These are phyloP conservation scores for Cutaneotrichosporon curvatum DNA, from an alignment of 1,284 basidiomycete species.

Conservation along the genomic window DNA sequence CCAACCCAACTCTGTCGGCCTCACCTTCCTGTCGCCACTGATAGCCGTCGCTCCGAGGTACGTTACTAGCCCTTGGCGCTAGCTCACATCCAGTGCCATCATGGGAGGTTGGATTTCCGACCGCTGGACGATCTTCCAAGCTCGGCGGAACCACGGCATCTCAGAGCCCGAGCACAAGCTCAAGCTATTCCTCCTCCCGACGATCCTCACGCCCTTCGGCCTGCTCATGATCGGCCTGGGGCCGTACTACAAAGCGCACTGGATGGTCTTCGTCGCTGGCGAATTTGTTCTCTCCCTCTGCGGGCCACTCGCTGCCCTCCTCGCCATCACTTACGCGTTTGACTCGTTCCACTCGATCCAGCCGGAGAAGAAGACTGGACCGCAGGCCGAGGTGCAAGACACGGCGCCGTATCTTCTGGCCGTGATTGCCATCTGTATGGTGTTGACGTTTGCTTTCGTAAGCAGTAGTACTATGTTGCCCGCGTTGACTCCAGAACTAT, in stretches of 20 bases:
- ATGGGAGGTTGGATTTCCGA: conserved; percentile 8
- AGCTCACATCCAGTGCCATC: conserved; percentile 1
- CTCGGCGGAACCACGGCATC: conserved; percentile 13
- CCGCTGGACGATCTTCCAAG: conserved; percentile 9
- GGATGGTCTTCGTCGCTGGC: conserved; percentile 24
- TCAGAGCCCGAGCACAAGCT: conserved; percentile 22
- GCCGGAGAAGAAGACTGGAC: conserved; percentile 4
- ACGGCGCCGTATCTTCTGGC: conserved; percentile 15
- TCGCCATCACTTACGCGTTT: conserved; percentile 17
- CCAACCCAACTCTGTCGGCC: conserved; percentile 14
- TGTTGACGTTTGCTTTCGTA: conserved; percentile 3
- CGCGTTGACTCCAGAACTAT: conserved; percentile 8
- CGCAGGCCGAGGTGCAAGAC: conserved; percentile 10
- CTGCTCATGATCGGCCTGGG: conserved; percentile 23
- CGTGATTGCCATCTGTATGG: conserved; percentile 17
- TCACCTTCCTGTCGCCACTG: conserved; percentile 19
- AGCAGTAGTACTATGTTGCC: not conserved
- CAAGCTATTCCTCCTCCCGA: conserved; percentile 10
- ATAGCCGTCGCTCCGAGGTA: conserved; percentile 16
- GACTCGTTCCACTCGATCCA: conserved; percentile 12
- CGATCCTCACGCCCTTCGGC: conserved; percentile 10
- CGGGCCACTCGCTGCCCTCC: conserved; percentile 16
- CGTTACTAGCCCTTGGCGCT: not conserved
- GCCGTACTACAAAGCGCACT: conserved; percentile 18
- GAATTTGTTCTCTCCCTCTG: conserved; percentile 14